A percentile compares a stretch with the other conserved stretches of the same genome.
phyloP scores from a whole-genome alignment of 2,329 filamentous ascomycete genomes.

The Ambrosiella xylebori region DNA sequence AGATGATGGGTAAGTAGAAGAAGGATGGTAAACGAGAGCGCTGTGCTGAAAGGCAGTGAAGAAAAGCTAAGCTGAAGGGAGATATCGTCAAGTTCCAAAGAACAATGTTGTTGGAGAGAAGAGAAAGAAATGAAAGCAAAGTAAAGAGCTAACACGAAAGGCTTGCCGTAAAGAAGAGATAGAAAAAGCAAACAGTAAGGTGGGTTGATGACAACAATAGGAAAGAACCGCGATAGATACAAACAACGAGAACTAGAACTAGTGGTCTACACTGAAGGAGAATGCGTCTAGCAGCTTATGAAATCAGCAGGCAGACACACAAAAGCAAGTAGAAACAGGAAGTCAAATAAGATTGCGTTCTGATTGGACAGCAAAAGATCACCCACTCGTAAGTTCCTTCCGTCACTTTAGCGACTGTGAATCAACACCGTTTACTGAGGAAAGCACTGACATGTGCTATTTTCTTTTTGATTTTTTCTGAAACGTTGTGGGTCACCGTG shows the following conservation, averaged over 20 bases:
- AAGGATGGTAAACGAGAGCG: neutral
- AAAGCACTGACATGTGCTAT: neutral
- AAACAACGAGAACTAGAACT: neutral
- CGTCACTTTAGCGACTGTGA: neutral
- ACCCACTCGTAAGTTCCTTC: neutral
- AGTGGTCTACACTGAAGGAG: neutral
- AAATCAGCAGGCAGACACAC: neutral
- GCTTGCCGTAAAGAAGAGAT: neutral
- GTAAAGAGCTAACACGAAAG: neutral
- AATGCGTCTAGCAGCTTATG: neutral
- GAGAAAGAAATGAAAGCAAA: neutral
- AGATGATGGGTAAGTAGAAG: neutral
- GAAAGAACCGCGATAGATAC: neutral
- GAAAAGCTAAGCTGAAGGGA: neutral
- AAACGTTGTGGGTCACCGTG: neutral
- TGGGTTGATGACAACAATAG: neutral
- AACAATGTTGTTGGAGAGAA: slow-evolving; percentile 3
- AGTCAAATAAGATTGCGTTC: neutral
- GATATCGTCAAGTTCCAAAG: neutral
- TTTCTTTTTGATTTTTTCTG: neutral
- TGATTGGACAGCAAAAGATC: neutral
- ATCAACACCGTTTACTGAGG: neutral
- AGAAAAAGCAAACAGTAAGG: slow-evolving; percentile 7
- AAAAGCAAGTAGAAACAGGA: neutral
- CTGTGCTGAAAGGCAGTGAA: neutral